Base-by-base conservation (phyloP, 2,329 filamentous ascomycete species). In the Xylaria hypoxylon region DNA sequence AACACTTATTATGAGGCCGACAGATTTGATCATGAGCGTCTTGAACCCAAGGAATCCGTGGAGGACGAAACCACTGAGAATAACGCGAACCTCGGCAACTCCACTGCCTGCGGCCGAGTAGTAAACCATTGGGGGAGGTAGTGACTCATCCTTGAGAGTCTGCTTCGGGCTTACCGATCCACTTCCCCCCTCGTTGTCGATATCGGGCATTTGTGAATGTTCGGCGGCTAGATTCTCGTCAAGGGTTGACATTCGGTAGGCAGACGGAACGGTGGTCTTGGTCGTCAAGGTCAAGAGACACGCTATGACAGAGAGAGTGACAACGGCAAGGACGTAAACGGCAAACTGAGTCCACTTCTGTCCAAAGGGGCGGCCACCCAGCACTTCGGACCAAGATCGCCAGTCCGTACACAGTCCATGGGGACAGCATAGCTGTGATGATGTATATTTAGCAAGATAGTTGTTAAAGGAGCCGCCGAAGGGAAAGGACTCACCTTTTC, bases 81-180 rank as follows among this genome's bases (percentile, higher is more conserved):
- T 98, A 66, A 98, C 96, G 70, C 96, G 94, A 62, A 98, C 95
- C 81, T 99, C 96, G 6, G 96, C 96, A 13, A 99, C 96, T 73
- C 96, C 96, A 79, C 94, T 97, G 55, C 96, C 96, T 47, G 95
- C 95, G 65, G 95, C 96, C 7, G 96, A 94, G 78, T 97, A 99
- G 79, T 97, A 99, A 5, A 95, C 87, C 90, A 96, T 96, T 0
- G 93, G 92, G 4, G 73, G 63, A 2, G 90, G 86, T 0, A 83
- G 79, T 17, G 44, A 13, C 17, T 67, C 61, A 31, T 71, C 66
- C 8, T 51, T 31, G 17, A 35, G 59, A 55, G 57, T 65, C 26
- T 77, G 77, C 5, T 74, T 76, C 7, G 83, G 81, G 42, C 80
- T 83, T 2, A 69, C 80, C n/a, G 83, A 81, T 22, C 80, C 83